phyloP scores from a whole-genome alignment of 257 asterid genomes.

The Cynanchum wilfordii region DNA sequence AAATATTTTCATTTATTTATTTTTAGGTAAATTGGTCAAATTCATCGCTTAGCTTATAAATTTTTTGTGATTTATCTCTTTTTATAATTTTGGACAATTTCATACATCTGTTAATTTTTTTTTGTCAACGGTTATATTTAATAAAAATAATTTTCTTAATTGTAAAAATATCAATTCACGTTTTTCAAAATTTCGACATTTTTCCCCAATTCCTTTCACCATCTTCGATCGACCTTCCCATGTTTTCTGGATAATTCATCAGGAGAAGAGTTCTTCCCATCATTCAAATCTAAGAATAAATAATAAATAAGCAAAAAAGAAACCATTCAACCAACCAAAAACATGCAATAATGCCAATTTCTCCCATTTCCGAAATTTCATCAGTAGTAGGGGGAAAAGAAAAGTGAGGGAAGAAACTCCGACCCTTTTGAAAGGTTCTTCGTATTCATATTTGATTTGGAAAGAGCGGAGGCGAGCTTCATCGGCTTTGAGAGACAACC shows the following conservation, averaged over 20 bases:
- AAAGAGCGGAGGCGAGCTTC: slow-evolving; percentile 50
- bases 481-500: slow-evolving; percentile 63
- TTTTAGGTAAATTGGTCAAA: too few species aligned
- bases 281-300: slow-evolving; percentile 24
- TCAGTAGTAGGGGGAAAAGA: background rate
- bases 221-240: too few species aligned
- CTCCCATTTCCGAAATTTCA: background rate
- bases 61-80: too few species aligned
- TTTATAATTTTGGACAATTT: too few species aligned
- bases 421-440: slow-evolving; percentile 31
- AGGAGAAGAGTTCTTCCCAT: slow-evolving; percentile 21
- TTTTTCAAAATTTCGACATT: too few species aligned
- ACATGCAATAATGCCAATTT: background rate
- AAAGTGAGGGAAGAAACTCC: background rate
- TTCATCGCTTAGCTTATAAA: too few species aligned
- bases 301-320: slow-evolving; percentile 4
- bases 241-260: slow-evolving; percentile 19
- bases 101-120: too few species aligned
- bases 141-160: too few species aligned
- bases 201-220: too few species aligned
- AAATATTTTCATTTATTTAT: too few species aligned
- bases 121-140: too few species aligned
- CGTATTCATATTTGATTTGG: slow-evolving; percentile 35
- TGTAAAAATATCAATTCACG: too few species aligned
- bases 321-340: background rate